Conservation (phyloP, 352 stramenopile genomes). For the Thalassiosira tumida region DNA sequence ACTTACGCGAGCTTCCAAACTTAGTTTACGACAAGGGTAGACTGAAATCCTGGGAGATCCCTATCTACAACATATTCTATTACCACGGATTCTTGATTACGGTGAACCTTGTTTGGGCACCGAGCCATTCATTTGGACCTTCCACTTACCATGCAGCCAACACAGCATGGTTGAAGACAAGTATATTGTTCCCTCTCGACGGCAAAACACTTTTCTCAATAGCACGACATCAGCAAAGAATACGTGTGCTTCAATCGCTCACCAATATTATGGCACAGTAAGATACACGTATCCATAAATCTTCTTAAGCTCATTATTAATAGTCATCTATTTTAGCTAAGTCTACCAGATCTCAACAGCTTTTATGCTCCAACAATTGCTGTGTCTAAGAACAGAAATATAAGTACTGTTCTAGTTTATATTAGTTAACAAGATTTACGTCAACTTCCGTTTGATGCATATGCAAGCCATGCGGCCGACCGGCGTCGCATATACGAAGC, state of each 20-base stretch:
- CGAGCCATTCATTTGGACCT: too few species aligned
- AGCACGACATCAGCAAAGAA: background rate
- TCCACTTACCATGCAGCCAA: too few species aligned
- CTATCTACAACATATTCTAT: background rate
- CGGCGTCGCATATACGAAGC: too few species aligned
- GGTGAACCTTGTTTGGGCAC: background rate
- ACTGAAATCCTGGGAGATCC: constrained; percentile 28
- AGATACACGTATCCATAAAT: background rate
- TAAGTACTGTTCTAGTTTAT: background rate
- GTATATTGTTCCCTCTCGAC: background rate
- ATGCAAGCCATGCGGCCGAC: too few species aligned
- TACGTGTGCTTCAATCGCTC: background rate
- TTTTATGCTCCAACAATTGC: too few species aligned
- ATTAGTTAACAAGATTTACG: background rate
- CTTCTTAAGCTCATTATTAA: background rate
- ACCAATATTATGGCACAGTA: background rate
- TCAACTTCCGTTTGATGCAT: constrained; percentile 3
- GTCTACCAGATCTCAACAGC: background rate
- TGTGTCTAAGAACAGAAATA: too few species aligned
- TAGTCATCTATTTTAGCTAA: background rate
- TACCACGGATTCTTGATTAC: constrained; percentile 20
- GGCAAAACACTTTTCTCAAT: too few species aligned
- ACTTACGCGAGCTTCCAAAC: background rate
- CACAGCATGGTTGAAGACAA: too few species aligned
- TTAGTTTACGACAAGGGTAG: background rate